Conservation (phyloP, 345 rosid species). For the Arabidopsis thaliana region DNA sequence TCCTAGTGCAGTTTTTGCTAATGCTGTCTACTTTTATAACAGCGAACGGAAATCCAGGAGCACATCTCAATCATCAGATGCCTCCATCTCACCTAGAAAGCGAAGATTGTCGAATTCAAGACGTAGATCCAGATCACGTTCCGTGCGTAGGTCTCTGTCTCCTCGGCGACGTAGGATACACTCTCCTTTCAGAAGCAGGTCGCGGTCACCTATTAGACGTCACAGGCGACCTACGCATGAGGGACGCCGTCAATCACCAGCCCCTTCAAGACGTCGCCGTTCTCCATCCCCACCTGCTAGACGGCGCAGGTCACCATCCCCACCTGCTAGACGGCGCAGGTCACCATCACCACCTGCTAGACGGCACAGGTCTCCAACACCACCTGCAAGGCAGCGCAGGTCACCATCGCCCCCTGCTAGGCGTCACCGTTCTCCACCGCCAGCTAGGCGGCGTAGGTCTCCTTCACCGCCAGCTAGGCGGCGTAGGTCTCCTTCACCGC, state of each 20-base stretch:
- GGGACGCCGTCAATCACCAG: slow-evolving; percentile 50
- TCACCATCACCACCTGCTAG: slow-evolving; percentile 36
- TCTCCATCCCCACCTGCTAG: slow-evolving; percentile 52
- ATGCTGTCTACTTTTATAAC: slow-evolving; percentile 40
- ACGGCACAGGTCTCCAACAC: slow-evolving; percentile 49
- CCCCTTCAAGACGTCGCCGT: slow-evolving; percentile 49
- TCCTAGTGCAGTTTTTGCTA: slow-evolving; percentile 22
- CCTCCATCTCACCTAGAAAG: slow-evolving; percentile 62
- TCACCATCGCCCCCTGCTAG: slow-evolving; percentile 37
- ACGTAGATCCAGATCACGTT: slow-evolving; percentile 62
- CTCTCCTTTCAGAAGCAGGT: slow-evolving; percentile 46
- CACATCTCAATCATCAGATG: slow-evolving; percentile 66
- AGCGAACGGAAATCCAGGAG: slow-evolving; percentile 66
- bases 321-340: slow-evolving; percentile 43
- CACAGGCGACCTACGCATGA: slow-evolving; percentile 53
- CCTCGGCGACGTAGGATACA: slow-evolving; percentile 50
- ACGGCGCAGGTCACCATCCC: slow-evolving; percentile 53
- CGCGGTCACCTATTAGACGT: slow-evolving; percentile 50
- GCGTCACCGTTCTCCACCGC: slow-evolving; percentile 41
- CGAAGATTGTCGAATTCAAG: slow-evolving; percentile 54
- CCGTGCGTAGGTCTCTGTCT: slow-evolving; percentile 47
- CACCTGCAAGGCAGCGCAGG: slow-evolving; percentile 43
- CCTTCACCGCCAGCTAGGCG: slow-evolving; percentile 49
- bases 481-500: slow-evolving; percentile 50
- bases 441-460: slow-evolving; percentile 47